phyloP scores from a whole-genome alignment of 2,329 filamentous ascomycete species.

The Penicillium brasilianum region DNA sequence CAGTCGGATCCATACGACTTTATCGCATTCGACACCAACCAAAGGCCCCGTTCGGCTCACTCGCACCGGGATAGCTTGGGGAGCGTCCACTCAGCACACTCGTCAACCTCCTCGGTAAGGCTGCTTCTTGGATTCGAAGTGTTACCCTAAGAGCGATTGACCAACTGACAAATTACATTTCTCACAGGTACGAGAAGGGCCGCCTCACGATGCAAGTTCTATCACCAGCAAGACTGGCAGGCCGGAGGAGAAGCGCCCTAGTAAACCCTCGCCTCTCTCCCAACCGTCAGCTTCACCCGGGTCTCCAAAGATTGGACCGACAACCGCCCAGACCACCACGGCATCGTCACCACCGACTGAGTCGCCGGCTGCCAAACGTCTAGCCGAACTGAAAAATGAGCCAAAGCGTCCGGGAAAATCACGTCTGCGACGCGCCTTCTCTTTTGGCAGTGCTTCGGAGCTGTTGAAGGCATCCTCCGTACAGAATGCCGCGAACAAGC shows the following conservation, averaged over 20 bases:
- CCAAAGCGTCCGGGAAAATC: constrained; percentile 80
- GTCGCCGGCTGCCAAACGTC: constrained; percentile 80
- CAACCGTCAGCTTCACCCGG: constrained; percentile 62
- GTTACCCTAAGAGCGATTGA: not conserved
- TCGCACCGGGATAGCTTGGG: constrained; percentile 66
- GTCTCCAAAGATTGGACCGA: constrained; percentile 27
- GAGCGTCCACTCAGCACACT: constrained; percentile 58
- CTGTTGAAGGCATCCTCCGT: constrained; percentile 72
- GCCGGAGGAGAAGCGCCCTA: constrained; percentile 70
- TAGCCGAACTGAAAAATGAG: constrained; percentile 85
- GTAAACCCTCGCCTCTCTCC: constrained; percentile 74
- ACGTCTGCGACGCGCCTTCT: constrained; percentile 86
- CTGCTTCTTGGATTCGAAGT: not conserved
- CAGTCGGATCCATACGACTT: constrained; percentile 44
- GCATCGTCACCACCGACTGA: constrained; percentile 40
- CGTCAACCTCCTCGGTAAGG: constrained; percentile 71
- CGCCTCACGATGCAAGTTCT: constrained; percentile 29
- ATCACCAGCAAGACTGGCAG: constrained; percentile 51
- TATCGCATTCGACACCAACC: constrained; percentile 35
- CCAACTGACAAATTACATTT: constrained; percentile 1
- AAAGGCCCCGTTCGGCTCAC: constrained; percentile 45
- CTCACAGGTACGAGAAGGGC: constrained; percentile 31
- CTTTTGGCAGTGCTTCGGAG: constrained; percentile 93
- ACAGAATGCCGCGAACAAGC: constrained; percentile 59
- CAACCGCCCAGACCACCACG: constrained; percentile 37